Conservation (phyloP, 306 rosid genomes). For the Inga laurina region DNA sequence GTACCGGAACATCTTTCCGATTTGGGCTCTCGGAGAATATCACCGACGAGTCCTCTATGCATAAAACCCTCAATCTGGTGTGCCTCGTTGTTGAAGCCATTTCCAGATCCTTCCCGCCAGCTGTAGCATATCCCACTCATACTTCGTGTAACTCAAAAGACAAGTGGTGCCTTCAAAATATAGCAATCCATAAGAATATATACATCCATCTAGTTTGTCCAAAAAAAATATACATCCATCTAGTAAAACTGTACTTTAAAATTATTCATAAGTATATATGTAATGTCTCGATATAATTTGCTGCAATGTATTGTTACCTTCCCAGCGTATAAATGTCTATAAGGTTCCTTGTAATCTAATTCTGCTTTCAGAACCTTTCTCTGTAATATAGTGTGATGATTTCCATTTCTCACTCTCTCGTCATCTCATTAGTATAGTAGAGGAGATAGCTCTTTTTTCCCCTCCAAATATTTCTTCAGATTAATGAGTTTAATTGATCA, state of each 20-base stretch:
- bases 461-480: too few relatives aligned
- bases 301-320: neutral
- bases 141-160: neutral
- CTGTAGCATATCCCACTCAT: neutral
- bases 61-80: neutral
- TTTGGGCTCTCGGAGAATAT: conserved; percentile 78
- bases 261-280: neutral
- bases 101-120: neutral
- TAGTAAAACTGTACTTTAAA: neutral
- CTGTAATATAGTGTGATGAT: neutral
- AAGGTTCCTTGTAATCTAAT: neutral
- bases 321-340: neutral
- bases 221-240: too few relatives aligned
- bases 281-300: neutral
- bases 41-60: conserved; percentile 37
- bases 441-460: too few relatives aligned
- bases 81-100: neutral
- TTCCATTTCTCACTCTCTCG: neutral
- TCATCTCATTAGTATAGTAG: too few relatives aligned
- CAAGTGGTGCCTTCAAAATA: neutral
- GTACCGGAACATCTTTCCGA: conserved; percentile 62
- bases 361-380: neutral
- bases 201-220: too few relatives aligned
- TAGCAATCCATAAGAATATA: neutral
- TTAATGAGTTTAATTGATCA: too few relatives aligned